A percentile compares a stretch with the other conserved stretches of the same genome.
Conservation (phyloP, 352 stramenopile species). For the Pythium rishiriense region DNA sequence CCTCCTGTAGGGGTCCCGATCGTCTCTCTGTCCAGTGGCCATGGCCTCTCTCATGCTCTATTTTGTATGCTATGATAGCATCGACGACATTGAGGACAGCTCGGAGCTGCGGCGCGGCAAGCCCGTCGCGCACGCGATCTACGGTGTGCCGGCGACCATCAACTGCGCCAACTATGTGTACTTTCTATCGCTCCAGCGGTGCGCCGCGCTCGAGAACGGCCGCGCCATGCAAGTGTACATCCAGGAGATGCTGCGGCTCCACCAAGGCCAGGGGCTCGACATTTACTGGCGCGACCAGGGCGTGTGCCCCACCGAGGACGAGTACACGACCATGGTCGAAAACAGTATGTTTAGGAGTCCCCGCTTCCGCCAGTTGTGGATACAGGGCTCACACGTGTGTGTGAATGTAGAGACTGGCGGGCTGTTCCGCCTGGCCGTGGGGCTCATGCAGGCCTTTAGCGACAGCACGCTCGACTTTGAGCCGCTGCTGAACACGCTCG, state of each 20-base stretch:
- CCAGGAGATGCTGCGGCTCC: constrained; percentile 93
- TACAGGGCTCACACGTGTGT: not conserved
- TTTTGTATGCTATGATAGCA: constrained; percentile 37
- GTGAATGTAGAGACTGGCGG: constrained; percentile 88
- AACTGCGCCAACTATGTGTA: constrained; percentile 99
- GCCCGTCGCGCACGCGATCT: constrained; percentile 96
- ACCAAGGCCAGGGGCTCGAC: constrained; percentile 95
- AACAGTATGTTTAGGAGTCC: constrained; percentile 71
- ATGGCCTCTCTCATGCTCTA: not conserved
- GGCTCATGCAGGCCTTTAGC: constrained; percentile 93
- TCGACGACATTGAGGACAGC: constrained; percentile 99
- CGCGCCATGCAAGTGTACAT: constrained; percentile 92
- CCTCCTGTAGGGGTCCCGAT: constrained; percentile 62
- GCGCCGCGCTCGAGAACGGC: constrained; percentile 84
- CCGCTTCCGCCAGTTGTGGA: too few species aligned
- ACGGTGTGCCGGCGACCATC: constrained; percentile 95
- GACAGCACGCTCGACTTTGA: constrained; percentile 71
- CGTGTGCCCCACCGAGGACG: constrained; percentile 88
- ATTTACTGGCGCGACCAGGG: constrained; percentile 94
- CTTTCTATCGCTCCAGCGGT: constrained; percentile 95
- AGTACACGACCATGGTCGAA: constrained; percentile 95
- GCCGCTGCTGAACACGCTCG: constrained; percentile 92
- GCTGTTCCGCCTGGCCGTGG: constrained; percentile 95
- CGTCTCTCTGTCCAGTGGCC: not conserved
- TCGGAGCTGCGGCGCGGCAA: constrained; percentile 93